Percentiles rank a stretch among this genome's conserved stretches.
These are phyloP conservation scores for Boletus sp. DNA, from an alignment of 1,284 basidiomycete species.

Conservation along the genomic window DNA sequence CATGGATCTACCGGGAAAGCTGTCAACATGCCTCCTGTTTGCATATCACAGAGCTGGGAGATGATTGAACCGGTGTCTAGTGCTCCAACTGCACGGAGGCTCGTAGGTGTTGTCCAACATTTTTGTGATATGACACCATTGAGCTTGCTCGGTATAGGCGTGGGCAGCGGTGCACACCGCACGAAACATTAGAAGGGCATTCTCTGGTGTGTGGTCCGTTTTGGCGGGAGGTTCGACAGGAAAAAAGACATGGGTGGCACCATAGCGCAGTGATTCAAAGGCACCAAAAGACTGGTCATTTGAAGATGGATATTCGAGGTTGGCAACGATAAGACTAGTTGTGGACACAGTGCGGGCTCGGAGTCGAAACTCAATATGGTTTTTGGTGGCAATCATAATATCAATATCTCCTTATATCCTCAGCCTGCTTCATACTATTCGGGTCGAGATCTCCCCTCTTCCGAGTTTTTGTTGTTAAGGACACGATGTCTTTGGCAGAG, in stretches of 20 bases:
- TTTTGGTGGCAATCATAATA: too few species aligned
- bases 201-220: background rate
- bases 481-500: slow-evolving; percentile 32
- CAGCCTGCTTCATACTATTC: too few species aligned
- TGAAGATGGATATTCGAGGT: background rate
- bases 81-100: background rate
- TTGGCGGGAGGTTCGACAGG: background rate
- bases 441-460: background rate
- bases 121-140: background rate
- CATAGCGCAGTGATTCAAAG: background rate
- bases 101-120: background rate
- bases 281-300: background rate
- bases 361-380: too few species aligned
- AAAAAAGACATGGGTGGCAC: background rate
- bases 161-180: background rate
- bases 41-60: background rate
- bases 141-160: background rate
- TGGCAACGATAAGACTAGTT: background rate
- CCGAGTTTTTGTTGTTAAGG: background rate
- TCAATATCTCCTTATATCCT: too few species aligned
- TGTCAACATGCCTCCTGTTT: background rate
- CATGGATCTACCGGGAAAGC: background rate
- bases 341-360: too few species aligned
- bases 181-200: background rate
- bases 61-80: background rate